Percentiles rank a stretch among this genome's conserved stretches.
Conservation (phyloP, 768 basidiomycete genomes). For the Saitozyma sp. region DNA sequence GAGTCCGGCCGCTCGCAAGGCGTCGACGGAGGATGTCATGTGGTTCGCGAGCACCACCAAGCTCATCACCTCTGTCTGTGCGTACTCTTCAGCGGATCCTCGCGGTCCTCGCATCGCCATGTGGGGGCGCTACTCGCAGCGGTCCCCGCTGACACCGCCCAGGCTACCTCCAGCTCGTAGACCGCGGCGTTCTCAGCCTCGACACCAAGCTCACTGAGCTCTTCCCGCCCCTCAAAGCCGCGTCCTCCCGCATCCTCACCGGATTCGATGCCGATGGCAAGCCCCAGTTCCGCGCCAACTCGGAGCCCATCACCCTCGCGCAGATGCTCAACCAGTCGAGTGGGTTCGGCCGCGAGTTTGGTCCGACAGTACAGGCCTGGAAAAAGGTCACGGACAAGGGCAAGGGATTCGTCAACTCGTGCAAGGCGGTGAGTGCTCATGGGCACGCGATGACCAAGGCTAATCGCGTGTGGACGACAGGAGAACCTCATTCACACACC, state of each 20-base stretch:
- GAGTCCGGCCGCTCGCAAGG: not conserved
- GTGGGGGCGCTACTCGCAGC: too few relatives aligned
- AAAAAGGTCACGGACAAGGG: constrained; percentile 25
- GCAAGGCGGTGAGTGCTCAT: constrained; percentile 29
- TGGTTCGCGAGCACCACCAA: constrained; percentile 44
- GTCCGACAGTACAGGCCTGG: constrained; percentile 27
- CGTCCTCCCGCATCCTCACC: constrained; percentile 20
- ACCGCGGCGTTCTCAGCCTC: constrained; percentile 30
- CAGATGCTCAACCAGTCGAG: constrained; percentile 42
- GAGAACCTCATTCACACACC: constrained; percentile 45
- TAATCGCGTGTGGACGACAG: constrained; percentile 8
- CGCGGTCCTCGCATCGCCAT: not conserved
- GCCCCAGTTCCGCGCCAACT: constrained; percentile 9
- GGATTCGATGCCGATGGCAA: constrained; percentile 18
- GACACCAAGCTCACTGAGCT: constrained; percentile 26
- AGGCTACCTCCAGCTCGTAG: constrained; percentile 37
- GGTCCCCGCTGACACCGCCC: not conserved
- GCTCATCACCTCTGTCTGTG: constrained; percentile 36
- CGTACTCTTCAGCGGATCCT: not conserved
- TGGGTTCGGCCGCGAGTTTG: constrained; percentile 44
- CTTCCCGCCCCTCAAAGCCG: constrained; percentile 20
- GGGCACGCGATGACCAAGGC: not conserved
- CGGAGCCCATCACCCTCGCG: constrained; percentile 22
- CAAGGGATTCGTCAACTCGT: constrained; percentile 41
- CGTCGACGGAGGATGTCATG: constrained; percentile 24